phyloP scores from a whole-genome alignment of 2,329 filamentous ascomycete species.

The Aspergillus costaricaensis region DNA sequence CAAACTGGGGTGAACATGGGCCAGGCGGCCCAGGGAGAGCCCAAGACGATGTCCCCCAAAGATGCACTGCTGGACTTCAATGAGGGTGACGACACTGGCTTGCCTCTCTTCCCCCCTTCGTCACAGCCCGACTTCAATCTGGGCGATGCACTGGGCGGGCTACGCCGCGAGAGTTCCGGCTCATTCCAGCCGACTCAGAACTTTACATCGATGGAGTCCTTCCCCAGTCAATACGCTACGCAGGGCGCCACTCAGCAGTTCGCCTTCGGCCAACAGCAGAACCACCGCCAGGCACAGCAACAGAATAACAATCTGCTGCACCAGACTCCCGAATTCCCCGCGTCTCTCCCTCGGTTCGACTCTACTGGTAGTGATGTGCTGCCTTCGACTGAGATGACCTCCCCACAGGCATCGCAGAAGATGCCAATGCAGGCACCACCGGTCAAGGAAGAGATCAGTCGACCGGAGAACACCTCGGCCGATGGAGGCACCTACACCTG shows the following conservation, averaged over 20 bases:
- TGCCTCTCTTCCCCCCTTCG: conserved; percentile 64
- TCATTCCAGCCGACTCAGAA: conserved; percentile 38
- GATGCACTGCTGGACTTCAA: conserved; percentile 86
- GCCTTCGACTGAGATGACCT: conserved; percentile 34
- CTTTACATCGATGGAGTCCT: conserved; percentile 46
- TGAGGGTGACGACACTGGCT: conserved; percentile 67
- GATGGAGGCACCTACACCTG: conserved; percentile 93
- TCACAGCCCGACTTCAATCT: conserved; percentile 57
- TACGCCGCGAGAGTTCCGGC: conserved; percentile 40
- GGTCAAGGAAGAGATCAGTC: conserved; percentile 39
- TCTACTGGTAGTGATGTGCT: conserved; percentile 58
- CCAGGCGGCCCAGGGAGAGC: conserved; percentile 46
- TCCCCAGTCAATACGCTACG: conserved; percentile 44
- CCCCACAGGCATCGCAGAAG: conserved; percentile 33
- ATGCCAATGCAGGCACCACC: conserved; percentile 43
- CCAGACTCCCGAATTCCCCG: conserved; percentile 59
- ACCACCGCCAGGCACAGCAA: conserved; percentile 27
- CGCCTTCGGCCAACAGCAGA: conserved; percentile 38
- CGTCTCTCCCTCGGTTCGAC: conserved; percentile 62
- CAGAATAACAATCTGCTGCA: conserved; percentile 39
- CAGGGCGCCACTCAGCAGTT: conserved; percentile 55
- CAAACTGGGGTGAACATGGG: conserved; percentile 35
- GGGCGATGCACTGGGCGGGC: conserved; percentile 35
- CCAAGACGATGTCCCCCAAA: conserved; percentile 90
- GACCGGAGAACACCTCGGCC: conserved; percentile 67